phyloP scores from a whole-genome alignment of 2,329 filamentous ascomycete species.

The Mariannaea elegans region DNA sequence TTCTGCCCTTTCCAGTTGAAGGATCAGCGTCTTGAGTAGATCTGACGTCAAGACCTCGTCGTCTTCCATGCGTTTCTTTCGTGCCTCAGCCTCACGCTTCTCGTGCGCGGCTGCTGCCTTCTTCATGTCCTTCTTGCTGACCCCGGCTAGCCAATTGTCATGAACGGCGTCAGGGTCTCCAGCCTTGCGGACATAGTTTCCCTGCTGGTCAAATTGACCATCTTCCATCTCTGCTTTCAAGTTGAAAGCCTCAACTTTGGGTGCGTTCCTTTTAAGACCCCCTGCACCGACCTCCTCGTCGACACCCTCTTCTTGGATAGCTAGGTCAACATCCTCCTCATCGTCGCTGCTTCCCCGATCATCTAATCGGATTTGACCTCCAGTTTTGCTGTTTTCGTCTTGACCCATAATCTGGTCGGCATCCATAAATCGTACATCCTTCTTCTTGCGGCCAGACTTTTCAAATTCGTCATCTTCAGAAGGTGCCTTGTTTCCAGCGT shows the following conservation, averaged over 20 bases:
- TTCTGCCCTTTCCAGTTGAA: conserved; percentile 79
- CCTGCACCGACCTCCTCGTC: conserved; percentile 93
- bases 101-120: conserved; percentile 88
- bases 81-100: conserved; percentile 80
- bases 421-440: conserved; percentile 69
- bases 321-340: conserved; percentile 74
- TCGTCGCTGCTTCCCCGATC: conserved; percentile 67
- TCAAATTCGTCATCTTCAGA: conserved; percentile 45
- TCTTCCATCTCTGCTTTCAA: conserved; percentile 91
- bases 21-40: conserved; percentile 77
- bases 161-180: conserved; percentile 88
- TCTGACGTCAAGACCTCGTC: conserved; percentile 80
- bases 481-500: conserved; percentile 40
- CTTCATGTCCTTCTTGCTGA: conserved; percentile 94
- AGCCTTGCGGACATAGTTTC: conserved; percentile 92
- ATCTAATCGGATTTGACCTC: conserved; percentile 73
- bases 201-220: conserved; percentile 87
- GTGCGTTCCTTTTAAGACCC: conserved; percentile 90
- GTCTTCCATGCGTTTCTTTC: conserved; percentile 75
- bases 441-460: conserved; percentile 64
- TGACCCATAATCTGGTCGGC: conserved; percentile 78
- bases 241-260: conserved; percentile 96
- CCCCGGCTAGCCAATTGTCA: conserved; percentile 90
- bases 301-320: conserved; percentile 77
- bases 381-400: conserved; percentile 75